phyloP scores from a whole-genome alignment of 169 alveolate genomes.

The Cyclospora cayetanensis region DNA sequence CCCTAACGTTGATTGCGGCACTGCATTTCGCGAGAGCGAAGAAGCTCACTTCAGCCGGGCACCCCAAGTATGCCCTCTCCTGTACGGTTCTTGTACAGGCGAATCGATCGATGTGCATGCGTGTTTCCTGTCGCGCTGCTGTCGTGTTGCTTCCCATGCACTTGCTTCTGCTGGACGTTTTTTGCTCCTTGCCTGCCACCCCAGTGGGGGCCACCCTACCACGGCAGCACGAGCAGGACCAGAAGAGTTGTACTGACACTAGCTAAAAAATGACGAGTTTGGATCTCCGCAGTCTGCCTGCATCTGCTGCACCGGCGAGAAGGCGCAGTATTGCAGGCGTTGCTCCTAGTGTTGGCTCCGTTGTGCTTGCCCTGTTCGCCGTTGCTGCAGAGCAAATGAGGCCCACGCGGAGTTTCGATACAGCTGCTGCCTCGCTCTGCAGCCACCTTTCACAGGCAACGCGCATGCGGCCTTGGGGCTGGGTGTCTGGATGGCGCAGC shows the following conservation, averaged over 20 bases:
- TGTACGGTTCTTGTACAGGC: no score
- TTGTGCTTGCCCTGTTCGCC: no score
- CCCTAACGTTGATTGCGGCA: neutral
- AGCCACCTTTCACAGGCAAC: neutral
- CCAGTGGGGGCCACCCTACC: neutral
- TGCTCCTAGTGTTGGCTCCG: neutral
- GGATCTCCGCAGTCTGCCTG: neutral
- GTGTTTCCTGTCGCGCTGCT: neutral
- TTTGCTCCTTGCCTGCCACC: no score
- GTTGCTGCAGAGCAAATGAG: neutral
- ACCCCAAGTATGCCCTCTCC: constrained; percentile 37
- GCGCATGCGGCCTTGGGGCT: constrained; percentile 44
- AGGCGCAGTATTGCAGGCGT: neutral
- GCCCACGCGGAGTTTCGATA: constrained; percentile 4
- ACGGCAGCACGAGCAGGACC: neutral
- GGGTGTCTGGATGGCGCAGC: constrained; percentile 21
- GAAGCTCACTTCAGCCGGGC: neutral
- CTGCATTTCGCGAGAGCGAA: constrained; percentile 7
- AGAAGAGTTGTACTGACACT: no score
- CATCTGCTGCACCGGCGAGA: neutral
- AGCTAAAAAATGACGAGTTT: no score
- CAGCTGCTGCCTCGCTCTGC: constrained; percentile 9
- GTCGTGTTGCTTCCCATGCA: neutral
- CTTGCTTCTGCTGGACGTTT: neutral
- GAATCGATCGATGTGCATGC: no score